Evolutionary conservation across 331 rosid species (phyloP).

Genomic region (Cydonia oblonga): DNA sequence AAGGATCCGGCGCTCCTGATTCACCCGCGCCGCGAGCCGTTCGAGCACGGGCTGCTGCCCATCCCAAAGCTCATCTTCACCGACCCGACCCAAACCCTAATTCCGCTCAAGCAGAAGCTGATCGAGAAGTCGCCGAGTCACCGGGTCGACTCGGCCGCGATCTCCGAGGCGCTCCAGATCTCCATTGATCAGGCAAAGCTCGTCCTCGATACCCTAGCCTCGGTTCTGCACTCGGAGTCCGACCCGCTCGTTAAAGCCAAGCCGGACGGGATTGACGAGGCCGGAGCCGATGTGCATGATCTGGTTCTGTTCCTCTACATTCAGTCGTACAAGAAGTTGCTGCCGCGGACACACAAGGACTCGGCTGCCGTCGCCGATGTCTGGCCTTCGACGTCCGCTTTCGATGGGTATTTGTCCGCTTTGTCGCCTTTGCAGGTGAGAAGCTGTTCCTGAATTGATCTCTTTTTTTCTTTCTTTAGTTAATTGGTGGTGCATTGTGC

Average conservation of each 20-base stretch:
- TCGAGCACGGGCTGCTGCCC: conserved; percentile 94
- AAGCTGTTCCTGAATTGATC: not conserved
- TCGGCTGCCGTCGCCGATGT: conserved; percentile 88
- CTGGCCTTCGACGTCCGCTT: conserved; percentile 98
- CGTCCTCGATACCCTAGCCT: conserved; percentile 76
- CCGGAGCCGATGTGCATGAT: conserved; percentile 54
- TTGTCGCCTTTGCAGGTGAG: conserved; percentile 93
- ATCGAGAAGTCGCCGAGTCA: conserved; percentile 31
- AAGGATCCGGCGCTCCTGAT: conserved; percentile 51
- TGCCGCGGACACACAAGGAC: conserved; percentile 92
- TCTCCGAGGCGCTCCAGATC: conserved; percentile 87
- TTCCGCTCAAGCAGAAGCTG: conserved; percentile 70
- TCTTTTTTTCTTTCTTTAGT: not conserved
- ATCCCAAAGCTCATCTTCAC: conserved; percentile 76
- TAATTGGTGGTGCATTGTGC: not conserved
- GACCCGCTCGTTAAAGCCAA: conserved; percentile 51
- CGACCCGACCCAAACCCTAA: conserved; percentile 96
- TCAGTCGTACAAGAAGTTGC: conserved; percentile 52
- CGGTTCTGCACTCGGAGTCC: conserved; percentile 58
- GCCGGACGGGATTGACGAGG: conserved; percentile 35
- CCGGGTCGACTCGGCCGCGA: conserved; percentile 42
- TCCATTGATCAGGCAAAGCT: conserved; percentile 73
- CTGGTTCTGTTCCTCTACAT: conserved; percentile 37
- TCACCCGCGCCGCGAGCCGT: conserved; percentile 83
- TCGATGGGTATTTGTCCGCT: conserved; percentile 95